A percentile compares a stretch with the other conserved stretches of the same genome.
phyloP scores from a whole-genome alignment of 331 rosid species.

The Quercus phellos region DNA sequence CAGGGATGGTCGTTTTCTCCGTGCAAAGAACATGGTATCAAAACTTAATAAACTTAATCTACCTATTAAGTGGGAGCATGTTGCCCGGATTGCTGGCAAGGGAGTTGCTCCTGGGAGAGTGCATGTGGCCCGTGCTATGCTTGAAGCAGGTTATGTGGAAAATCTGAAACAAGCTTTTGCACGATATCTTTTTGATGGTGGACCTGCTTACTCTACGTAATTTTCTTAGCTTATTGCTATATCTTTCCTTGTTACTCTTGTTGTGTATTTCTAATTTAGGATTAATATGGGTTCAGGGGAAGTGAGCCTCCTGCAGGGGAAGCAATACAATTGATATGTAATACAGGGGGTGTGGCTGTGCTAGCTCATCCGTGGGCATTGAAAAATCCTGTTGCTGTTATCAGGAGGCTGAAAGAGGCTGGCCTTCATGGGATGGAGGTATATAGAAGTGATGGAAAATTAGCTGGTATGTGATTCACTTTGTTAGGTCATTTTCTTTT shows the following conservation, averaged over 20 bases:
- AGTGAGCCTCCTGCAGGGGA: conserved; percentile 81
- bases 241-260: conserved; percentile 7
- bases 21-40: conserved; percentile 77
- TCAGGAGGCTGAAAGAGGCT: conserved; percentile 72
- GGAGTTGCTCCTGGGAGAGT: conserved; percentile 98
- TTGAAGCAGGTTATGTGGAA: conserved; percentile 90
- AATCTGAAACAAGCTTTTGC: conserved; percentile 86
- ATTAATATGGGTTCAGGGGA: conserved; percentile 60
- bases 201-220: conserved; percentile 96
- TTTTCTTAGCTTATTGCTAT: conserved; percentile 19
- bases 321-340: conserved; percentile 61
- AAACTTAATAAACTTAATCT: conserved; percentile 83
- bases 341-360: conserved; percentile 84
- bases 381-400: conserved; percentile 59
- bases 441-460: conserved; percentile 81
- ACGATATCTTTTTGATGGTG: conserved; percentile 91
- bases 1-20: conserved; percentile 85
- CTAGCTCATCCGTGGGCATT: conserved; percentile 99
- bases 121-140: conserved; percentile 92
- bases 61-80: conserved; percentile 95
- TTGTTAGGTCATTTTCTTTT: neutral
- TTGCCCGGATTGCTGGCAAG: conserved; percentile 78
- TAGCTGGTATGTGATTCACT: conserved; percentile 47
- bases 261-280: neutral
- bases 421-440: conserved; percentile 98